A percentile compares a stretch with the other conserved stretches of the same genome.
Evolutionary conservation across 176 grass and related monocot genomes (phyloP).

Genomic region (Oryza glaberrima): DNA sequence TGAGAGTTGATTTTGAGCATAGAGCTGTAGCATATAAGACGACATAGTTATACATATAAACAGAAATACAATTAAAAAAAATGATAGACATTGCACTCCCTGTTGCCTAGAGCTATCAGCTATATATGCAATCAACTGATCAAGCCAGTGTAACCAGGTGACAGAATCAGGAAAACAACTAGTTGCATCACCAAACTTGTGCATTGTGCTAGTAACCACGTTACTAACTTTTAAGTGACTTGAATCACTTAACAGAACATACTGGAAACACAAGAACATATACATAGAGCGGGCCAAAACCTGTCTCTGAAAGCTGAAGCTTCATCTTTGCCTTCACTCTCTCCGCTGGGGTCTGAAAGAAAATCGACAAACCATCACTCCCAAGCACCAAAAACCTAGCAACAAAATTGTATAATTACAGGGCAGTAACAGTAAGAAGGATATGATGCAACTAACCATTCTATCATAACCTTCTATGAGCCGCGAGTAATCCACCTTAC

Average conservation of each 20-base stretch:
- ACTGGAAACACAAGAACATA: background rate
- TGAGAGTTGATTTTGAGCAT: constrained; percentile 14
- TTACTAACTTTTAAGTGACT: background rate
- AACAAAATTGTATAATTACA: background rate
- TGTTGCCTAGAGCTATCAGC: background rate
- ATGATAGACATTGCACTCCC: background rate
- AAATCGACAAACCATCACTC: constrained; percentile 25
- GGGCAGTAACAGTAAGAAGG: background rate
- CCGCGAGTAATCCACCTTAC: constrained; percentile 67
- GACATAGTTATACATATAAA: background rate
- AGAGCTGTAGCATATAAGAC: background rate
- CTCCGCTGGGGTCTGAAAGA: constrained; percentile 81
- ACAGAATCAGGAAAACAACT: background rate
- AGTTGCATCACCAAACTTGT: background rate
- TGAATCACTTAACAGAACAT: background rate
- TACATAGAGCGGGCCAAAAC: constrained; percentile 16
- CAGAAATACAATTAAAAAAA: background rate
- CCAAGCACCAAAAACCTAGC: background rate
- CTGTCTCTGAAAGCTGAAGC: constrained; percentile 88
- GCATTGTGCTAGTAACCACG: background rate
- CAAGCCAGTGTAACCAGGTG: background rate
- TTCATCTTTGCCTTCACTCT: constrained; percentile 98
- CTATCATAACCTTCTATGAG: constrained; percentile 82
- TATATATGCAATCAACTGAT: background rate
- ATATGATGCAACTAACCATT: constrained; percentile 63